Conservation (phyloP, 139 green algal genomes). For the Micractinium sp. region DNA sequence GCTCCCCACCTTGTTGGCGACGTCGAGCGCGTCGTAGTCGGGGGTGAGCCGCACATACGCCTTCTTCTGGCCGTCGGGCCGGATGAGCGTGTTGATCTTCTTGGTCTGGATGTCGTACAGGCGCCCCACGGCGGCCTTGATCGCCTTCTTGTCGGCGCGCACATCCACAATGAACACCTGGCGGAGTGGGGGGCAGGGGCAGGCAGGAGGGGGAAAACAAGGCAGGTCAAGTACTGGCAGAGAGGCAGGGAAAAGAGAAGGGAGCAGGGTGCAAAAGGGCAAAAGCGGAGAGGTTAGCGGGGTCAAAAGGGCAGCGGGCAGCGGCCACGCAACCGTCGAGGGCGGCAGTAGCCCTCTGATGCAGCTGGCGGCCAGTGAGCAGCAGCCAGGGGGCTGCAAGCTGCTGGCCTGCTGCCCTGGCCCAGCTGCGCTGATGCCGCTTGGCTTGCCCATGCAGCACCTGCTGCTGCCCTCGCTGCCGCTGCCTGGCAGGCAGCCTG, state of each 20-base stretch:
- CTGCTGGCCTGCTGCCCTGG: not conserved
- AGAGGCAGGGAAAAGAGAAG: not conserved
- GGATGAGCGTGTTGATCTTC: constrained; percentile 99
- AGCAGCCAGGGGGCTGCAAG: no score
- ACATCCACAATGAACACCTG: constrained; percentile 95
- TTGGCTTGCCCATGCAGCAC: no score
- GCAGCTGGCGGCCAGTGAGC: no score
- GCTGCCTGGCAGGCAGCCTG: no score
- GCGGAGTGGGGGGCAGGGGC: not conserved
- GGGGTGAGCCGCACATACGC: constrained; percentile 95
- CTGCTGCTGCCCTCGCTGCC: no score
- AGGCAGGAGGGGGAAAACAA: not conserved
- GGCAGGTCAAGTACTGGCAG: not conserved
- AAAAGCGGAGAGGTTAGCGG: not conserved
- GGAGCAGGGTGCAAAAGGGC: not conserved
- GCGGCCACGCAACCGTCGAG: no score
- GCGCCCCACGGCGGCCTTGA: constrained; percentile 90
- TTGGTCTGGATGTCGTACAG: constrained; percentile 99
- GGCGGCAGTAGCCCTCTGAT: no score
- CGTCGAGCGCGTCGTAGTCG: constrained; percentile 99
- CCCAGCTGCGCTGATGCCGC: not conserved
- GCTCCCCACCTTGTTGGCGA: constrained; percentile 97
- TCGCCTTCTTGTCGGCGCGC: constrained; percentile 89
- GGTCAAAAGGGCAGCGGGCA: no score
- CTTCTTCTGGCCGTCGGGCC: constrained; percentile 98